These are phyloP conservation scores for Russula sp. DNA, from an alignment of 768 basidiomycete genomes.

Conservation along the genomic window DNA sequence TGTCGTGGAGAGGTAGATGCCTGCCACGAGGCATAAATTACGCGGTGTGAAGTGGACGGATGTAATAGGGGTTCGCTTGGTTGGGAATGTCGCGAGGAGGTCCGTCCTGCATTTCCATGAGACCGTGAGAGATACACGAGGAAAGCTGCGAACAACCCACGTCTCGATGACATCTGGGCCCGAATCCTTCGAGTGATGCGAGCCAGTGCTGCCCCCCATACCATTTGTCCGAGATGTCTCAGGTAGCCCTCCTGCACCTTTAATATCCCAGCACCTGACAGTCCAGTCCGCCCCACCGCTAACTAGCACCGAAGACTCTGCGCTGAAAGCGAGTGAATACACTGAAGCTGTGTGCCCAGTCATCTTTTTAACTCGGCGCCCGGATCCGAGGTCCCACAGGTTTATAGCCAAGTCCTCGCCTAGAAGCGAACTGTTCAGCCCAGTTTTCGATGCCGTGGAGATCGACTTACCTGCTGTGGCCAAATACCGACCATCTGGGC, in stretches of 20 bases:
- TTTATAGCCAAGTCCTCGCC: constrained; percentile 91
- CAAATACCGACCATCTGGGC: constrained; percentile 89
- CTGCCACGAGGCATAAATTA: constrained; percentile 87
- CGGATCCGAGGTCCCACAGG: constrained; percentile 95
- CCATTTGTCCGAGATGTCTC: constrained; percentile 55
- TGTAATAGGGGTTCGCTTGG: constrained; percentile 89
- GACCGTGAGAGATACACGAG: constrained; percentile 11
- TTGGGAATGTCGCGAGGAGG: constrained; percentile 84
- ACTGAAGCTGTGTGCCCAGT: constrained; percentile 85
- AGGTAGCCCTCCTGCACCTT: constrained; percentile 58
- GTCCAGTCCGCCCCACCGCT: constrained; percentile 94
- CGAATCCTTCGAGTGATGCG: constrained; percentile 20
- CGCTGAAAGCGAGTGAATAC: constrained; percentile 86
- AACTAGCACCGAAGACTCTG: constrained; percentile 83
- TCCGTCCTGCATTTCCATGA: constrained; percentile 50
- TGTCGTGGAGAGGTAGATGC: constrained; percentile 60
- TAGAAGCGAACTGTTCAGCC: constrained; percentile 24
- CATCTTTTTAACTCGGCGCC: constrained; percentile 93
- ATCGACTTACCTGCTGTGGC: constrained; percentile 70
- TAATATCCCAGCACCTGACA: constrained; percentile 97
- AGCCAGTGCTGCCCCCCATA: constrained; percentile 26
- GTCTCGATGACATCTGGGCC: constrained; percentile 59
- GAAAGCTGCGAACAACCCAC: constrained; percentile 38
- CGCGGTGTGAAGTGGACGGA: constrained; percentile 93
- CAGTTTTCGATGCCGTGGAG: background rate